Evolutionary conservation across 78 protist species (phyloP).

Genomic region (Emiliania huxleyi): DNA sequence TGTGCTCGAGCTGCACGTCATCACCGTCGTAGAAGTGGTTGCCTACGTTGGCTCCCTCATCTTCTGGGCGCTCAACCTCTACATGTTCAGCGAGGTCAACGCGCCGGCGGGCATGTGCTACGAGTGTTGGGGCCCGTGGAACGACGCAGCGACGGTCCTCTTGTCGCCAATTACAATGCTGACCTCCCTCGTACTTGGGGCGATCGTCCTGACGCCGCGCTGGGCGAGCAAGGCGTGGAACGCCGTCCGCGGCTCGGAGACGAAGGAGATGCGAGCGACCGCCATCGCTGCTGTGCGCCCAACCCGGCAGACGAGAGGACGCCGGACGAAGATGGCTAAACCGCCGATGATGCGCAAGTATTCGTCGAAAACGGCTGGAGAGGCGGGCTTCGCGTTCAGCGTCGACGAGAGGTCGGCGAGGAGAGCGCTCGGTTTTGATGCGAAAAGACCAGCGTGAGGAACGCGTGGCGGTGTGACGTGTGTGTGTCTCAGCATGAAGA

Average conservation of each 20-base stretch:
- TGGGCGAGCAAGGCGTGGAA: background rate
- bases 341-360: background rate
- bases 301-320: background rate
- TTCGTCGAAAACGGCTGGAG: background rate
- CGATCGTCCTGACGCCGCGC: background rate
- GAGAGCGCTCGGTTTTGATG: background rate
- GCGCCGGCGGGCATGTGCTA: background rate
- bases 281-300: background rate
- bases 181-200: background rate
- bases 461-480: too few relatives aligned
- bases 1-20: background rate
- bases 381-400: background rate
- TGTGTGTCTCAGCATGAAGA: too few relatives aligned
- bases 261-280: background rate
- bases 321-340: too few relatives aligned
- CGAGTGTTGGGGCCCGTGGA: background rate
- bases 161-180: background rate
- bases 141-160: background rate
- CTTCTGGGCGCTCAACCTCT: background rate
- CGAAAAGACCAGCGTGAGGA: too few relatives aligned
- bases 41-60: background rate
- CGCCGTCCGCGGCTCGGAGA: background rate
- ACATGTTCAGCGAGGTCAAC: background rate
- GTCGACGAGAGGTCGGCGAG: background rate
- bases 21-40: background rate